Evolutionary conservation across 2,329 filamentous ascomycete species (phyloP).

Genomic region (Elsinoe australis): DNA sequence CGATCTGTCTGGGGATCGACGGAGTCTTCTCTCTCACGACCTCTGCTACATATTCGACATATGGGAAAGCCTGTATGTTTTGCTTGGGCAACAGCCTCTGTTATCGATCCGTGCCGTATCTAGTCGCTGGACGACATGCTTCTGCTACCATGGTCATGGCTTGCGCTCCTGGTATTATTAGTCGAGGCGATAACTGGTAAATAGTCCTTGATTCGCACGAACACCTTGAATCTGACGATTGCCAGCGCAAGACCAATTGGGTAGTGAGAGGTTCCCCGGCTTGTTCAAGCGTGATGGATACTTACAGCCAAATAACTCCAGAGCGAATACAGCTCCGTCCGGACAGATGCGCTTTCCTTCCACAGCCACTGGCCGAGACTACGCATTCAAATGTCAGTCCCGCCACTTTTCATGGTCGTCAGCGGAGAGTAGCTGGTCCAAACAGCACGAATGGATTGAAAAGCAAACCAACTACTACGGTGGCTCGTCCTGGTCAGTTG

Average conservation of each 20-base stretch:
- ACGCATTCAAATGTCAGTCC: conserved; percentile 15
- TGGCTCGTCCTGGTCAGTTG: conserved; percentile 19
- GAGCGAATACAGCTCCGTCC: too few relatives aligned
- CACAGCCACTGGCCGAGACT: conserved; percentile 11
- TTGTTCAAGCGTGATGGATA: too few relatives aligned
- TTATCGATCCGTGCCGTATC: neutral
- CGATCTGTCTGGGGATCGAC: neutral
- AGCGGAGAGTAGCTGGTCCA: conserved; percentile 16
- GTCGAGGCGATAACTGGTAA: too few relatives aligned
- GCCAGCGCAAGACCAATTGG: too few relatives aligned
- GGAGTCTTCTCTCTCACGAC: neutral
- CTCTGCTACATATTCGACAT: neutral
- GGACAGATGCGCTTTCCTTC: too few relatives aligned
- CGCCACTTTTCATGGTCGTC: conserved; percentile 5
- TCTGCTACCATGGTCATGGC: neutral
- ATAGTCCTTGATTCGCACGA: too few relatives aligned
- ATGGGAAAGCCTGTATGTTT: neutral
- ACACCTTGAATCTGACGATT: too few relatives aligned
- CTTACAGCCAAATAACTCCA: too few relatives aligned
- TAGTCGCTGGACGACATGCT: neutral
- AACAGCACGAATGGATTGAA: conserved; percentile 3
- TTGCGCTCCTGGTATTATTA: too few relatives aligned
- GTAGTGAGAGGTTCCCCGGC: too few relatives aligned
- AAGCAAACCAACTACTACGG: conserved; percentile 16
- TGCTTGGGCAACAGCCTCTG: too few relatives aligned